Conservation (phyloP, 148 eudicot genomes). For the Arbutus unedo region DNA sequence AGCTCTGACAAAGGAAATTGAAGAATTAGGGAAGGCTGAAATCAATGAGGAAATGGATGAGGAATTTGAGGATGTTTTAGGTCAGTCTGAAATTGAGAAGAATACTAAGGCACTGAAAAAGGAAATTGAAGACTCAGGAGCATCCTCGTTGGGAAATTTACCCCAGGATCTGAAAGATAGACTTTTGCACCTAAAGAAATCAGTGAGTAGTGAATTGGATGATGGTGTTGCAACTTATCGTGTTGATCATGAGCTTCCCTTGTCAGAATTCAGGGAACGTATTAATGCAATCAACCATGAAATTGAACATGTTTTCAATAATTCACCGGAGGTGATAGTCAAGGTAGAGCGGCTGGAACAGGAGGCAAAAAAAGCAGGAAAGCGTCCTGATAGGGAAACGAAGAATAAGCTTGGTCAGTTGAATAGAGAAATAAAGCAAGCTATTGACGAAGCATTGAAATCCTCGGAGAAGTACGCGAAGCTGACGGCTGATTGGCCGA, state of each 20-base stretch:
- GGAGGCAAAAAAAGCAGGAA: constrained; percentile 48
- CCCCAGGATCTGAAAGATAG: constrained; percentile 47
- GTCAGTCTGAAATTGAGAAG: neutral
- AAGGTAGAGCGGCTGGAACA: constrained; percentile 56
- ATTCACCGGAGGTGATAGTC: constrained; percentile 61
- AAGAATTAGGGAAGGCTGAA: neutral
- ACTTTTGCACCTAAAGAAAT: constrained; percentile 44
- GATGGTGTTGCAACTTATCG: constrained; percentile 47
- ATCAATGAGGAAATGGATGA: neutral
- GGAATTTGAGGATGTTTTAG: constrained; percentile 2
- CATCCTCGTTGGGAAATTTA: constrained; percentile 36
- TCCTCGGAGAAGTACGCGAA: constrained; percentile 45
- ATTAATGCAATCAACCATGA: constrained; percentile 44
- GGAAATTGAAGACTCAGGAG: constrained; percentile 45
- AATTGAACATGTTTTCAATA: constrained; percentile 49
- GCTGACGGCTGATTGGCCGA: constrained; percentile 42
- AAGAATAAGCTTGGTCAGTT: constrained; percentile 48
- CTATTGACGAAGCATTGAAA: constrained; percentile 47
- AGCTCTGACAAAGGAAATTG: too few relatives aligned
- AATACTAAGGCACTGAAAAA: neutral
- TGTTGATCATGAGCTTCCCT: constrained; percentile 22
- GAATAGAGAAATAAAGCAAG: constrained; percentile 52
- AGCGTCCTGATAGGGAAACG: constrained; percentile 42
- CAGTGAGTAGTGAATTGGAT: constrained; percentile 45
- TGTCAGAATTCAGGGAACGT: constrained; percentile 28